Evolutionary conservation across 2,329 filamentous ascomycete genomes (phyloP), one percentile per base, ranked within the genome.

Genomic region (Stagonosporopsis vannaccii): DNA sequence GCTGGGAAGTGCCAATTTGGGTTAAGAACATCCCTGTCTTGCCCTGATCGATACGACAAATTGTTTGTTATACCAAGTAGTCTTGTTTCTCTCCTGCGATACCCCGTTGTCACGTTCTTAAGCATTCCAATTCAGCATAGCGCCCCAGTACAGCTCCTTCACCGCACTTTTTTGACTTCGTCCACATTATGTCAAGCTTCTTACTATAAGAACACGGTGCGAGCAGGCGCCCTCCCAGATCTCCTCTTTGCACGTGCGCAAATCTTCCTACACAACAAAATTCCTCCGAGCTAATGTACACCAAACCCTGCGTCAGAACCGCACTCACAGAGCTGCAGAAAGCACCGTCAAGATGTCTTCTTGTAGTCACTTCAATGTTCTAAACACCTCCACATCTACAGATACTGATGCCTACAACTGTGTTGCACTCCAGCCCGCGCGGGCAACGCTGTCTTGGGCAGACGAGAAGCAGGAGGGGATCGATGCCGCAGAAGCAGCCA

Each of bases 1-100:
- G 56, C 1, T 69, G 66, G 65, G 60, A 67, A 13, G 13, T 68
- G 1, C 63, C 64, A 25, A 51, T 60, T 0, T 75, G 73, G 72
- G 57, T 74, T 3, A 54, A 56, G n/a, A 51, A 60, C 37, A 72
- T 73, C 8, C 70, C 71, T 0, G 47, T 68, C 1, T 49, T 70
- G 7, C 65, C 62, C 2, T 69, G 56, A 36, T n/a, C 22, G 17
- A 12, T 2, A n/a, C 13, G n/a, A 4, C 4, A 15, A 15, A 8
- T 32, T 32, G 13, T 5, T n/a, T 32, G 15, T 32, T 32, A 32
- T 13, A 15, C n/a, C 3, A n/a, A 32, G 30, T 4, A 32, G 3
- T 32, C 15, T 32, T 5, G 1, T n/a, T 32, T 4, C 30, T 4
- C n/a, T 32, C 30, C 3, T n/a, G 30, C 30, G 30, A 32, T 32